phyloP scores from a whole-genome alignment of 129 eudicot species.

The Saposhnikovia divaricata region DNA sequence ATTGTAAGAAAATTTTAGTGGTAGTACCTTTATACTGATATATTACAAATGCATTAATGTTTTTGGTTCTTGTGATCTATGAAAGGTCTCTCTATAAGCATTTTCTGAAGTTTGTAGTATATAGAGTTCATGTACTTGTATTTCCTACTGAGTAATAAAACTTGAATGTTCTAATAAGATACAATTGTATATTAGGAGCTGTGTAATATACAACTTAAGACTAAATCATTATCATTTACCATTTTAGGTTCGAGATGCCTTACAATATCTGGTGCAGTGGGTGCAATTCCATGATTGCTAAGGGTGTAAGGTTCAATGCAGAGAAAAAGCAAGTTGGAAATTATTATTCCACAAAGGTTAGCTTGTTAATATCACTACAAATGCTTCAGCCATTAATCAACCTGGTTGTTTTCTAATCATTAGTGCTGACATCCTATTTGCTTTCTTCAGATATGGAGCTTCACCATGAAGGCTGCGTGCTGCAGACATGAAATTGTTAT shows the following conservation, averaged over 20 bases:
- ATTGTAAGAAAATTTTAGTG: neutral
- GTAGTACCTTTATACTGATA: neutral
- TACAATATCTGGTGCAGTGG: conserved; percentile 94
- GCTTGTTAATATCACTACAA: neutral
- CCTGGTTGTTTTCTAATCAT: neutral
- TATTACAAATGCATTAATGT: neutral
- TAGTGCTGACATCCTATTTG: neutral
- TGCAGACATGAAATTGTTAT: conserved; percentile 78
- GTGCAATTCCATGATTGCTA: conserved; percentile 92
- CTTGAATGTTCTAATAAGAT: neutral
- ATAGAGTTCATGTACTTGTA: neutral
- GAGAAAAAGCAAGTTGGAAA: conserved; percentile 99
- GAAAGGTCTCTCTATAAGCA: neutral
- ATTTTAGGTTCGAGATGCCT: conserved; percentile 84
- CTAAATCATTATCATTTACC: neutral
- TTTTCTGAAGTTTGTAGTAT: neutral
- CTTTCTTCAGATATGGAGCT: conserved; percentile 78
- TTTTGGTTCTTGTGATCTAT: neutral
- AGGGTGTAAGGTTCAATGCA: conserved; percentile 94
- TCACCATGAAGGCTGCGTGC: conserved; percentile 86
- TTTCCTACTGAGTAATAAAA: neutral
- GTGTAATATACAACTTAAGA: neutral
- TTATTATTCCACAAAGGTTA: conserved; percentile 87
- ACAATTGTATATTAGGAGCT: neutral
- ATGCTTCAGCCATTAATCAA: neutral